phyloP scores from a whole-genome alignment of 441 rosid genomes.

The Mallotus repandus region DNA sequence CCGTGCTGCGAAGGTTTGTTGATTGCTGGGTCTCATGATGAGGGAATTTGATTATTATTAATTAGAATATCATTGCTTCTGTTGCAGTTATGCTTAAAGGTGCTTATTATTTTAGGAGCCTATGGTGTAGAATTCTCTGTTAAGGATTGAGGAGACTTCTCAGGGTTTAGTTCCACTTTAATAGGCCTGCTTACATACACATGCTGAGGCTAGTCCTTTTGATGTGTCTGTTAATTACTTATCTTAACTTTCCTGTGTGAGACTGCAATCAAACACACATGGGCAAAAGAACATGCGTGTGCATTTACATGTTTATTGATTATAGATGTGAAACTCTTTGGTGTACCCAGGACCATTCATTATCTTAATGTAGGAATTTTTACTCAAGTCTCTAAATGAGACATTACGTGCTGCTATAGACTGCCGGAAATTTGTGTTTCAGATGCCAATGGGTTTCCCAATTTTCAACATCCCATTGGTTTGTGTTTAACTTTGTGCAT shows the following conservation, averaged over 20 bases:
- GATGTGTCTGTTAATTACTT: too few species aligned
- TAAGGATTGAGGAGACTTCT: neutral
- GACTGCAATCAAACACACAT: neutral
- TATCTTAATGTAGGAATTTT: neutral
- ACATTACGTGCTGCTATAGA: neutral
- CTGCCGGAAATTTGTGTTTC: neutral
- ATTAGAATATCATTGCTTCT: neutral
- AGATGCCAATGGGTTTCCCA: neutral
- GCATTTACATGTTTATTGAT: neutral
- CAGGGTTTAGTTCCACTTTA: neutral
- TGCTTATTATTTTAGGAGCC: neutral
- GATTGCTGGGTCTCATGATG: neutral
- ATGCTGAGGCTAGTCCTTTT: too few species aligned
- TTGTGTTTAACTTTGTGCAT: neutral
- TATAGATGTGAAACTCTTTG: neutral
- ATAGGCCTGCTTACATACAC: too few species aligned
- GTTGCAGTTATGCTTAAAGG: neutral
- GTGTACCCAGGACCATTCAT: neutral
- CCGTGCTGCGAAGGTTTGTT: slow-evolving; percentile 89
- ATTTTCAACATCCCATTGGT: neutral
- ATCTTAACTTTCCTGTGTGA: neutral
- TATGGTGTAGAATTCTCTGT: neutral
- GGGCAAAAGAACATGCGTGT: neutral
- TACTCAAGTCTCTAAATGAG: neutral
- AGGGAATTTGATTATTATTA: neutral